phyloP scores from a whole-genome alignment of 495 filamentous ascomycete genomes.

The Penicillium argentinense region DNA sequence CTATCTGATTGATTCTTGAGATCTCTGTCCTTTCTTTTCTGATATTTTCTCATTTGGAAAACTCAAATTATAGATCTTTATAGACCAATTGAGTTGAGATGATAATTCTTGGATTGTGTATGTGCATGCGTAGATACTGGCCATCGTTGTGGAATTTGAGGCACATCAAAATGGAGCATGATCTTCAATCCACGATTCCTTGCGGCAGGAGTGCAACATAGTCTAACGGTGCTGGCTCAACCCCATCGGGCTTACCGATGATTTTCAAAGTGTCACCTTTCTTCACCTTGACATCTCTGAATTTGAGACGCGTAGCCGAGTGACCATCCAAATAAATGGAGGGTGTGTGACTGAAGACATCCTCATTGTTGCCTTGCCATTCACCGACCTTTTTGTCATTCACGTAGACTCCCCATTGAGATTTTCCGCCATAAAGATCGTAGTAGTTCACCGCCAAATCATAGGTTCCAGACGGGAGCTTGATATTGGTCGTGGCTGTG shows the following conservation, averaged over 20 bases:
- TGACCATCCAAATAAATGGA: constrained; percentile 61
- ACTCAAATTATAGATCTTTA: too few species aligned
- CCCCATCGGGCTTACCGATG: constrained; percentile 56
- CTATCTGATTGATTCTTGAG: too few species aligned
- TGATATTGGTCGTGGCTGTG: constrained; percentile 46
- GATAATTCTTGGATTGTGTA: too few species aligned
- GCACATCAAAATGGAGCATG: neutral
- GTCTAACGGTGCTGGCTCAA: constrained; percentile 64
- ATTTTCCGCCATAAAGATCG: constrained; percentile 56
- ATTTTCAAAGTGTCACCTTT: constrained; percentile 60
- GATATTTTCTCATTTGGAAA: too few species aligned
- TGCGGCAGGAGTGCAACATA: constrained; percentile 62
- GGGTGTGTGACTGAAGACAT: constrained; percentile 54
- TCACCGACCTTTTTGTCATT: constrained; percentile 51
- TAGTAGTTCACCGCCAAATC: constrained; percentile 67
- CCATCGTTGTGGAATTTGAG: too few species aligned
- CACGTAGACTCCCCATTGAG: constrained; percentile 53
- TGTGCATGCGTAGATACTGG: too few species aligned
- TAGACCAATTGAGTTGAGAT: too few species aligned
- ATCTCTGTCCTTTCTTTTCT: too few species aligned
- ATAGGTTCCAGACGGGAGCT: constrained; percentile 53
- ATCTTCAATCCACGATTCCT: constrained; percentile 61
- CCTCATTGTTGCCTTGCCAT: constrained; percentile 59
- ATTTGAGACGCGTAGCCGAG: constrained; percentile 62
- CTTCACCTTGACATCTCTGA: constrained; percentile 47